These are phyloP conservation scores for Ceratocystis eucalypticola DNA, from an alignment of 2,329 filamentous ascomycete genomes.

Conservation along the genomic window DNA sequence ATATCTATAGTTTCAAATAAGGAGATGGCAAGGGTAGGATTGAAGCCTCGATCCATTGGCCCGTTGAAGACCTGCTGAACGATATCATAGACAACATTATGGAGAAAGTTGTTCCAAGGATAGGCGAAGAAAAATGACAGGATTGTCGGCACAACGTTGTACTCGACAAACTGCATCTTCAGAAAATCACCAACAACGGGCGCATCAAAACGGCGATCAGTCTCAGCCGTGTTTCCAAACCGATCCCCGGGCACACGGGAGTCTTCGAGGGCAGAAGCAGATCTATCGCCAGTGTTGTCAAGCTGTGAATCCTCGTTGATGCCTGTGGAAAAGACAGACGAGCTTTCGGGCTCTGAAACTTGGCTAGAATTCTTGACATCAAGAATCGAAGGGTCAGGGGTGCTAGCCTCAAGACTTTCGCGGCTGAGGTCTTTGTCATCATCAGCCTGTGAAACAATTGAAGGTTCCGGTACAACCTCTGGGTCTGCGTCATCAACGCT, in stretches of 20 bases:
- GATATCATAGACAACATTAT: slow-evolving; percentile 98
- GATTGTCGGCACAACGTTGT: slow-evolving; percentile 89
- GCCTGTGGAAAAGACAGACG: slow-evolving; percentile 18
- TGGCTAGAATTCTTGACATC: slow-evolving; percentile 18
- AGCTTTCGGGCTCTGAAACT: slow-evolving; percentile 19
- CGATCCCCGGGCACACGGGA: not conserved
- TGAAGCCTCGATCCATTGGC: slow-evolving; percentile 91
- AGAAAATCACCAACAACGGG: slow-evolving; percentile 79
- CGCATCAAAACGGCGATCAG: not conserved
- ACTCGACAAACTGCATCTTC: slow-evolving; percentile 92
- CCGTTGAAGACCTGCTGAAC: slow-evolving; percentile 99
- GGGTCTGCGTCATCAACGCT: not conserved
- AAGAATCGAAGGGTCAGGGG: slow-evolving; percentile 14
- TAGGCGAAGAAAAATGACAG: slow-evolving; percentile 98
- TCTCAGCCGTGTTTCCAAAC: not conserved
- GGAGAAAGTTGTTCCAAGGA: slow-evolving; percentile 98
- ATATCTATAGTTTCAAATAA: slow-evolving; percentile 84
- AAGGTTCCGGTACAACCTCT: slow-evolving; percentile 18
- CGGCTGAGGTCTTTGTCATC: slow-evolving; percentile 16
- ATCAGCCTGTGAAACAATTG: slow-evolving; percentile 19
- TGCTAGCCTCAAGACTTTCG: slow-evolving; percentile 14
- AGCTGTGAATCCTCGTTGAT: slow-evolving; percentile 14
- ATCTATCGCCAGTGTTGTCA: slow-evolving; percentile 6
- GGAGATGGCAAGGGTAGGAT: slow-evolving; percentile 76
- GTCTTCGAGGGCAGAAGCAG: slow-evolving; percentile 10